These are phyloP conservation scores for Saccharomycopsis sp. DNA, from an alignment of 805 yeast genomes.

Conservation along the genomic window DNA sequence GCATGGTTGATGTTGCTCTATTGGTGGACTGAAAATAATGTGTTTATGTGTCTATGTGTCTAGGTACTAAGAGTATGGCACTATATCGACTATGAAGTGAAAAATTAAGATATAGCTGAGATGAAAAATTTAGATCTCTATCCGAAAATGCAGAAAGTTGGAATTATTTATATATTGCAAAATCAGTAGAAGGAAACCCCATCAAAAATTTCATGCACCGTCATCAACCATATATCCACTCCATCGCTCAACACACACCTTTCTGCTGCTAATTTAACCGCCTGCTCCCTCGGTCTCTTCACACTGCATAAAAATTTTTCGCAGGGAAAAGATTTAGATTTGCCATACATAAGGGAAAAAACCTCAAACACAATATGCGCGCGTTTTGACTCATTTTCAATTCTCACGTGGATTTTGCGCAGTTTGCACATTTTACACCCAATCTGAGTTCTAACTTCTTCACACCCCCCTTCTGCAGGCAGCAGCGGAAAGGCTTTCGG, in stretches of 20 bases:
- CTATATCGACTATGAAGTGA: too few species aligned
- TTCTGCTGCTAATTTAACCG: neutral
- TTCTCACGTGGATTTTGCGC: conserved; percentile 1
- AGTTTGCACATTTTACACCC: conserved; percentile 1
- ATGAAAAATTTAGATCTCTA: too few species aligned
- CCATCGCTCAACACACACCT: neutral
- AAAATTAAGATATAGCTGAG: too few species aligned
- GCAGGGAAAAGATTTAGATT: neutral
- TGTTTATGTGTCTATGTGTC: too few species aligned
- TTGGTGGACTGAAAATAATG: too few species aligned
- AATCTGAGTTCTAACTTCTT: neutral
- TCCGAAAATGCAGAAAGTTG: neutral
- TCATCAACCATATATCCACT: neutral
- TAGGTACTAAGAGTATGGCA: too few species aligned
- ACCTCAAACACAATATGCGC: neutral
- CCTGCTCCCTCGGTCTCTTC: neutral
- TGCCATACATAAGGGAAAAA: neutral
- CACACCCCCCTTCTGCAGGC: neutral
- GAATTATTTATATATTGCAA: neutral
- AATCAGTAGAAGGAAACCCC: neutral
- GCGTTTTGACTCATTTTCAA: conserved; percentile 2
- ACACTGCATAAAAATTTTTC: neutral
- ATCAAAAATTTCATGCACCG: neutral
- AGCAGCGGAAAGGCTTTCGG: too few species aligned
- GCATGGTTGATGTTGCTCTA: neutral